These are phyloP conservation scores for Sporobolomyces phaffii DNA, from an alignment of 768 basidiomycete genomes.

Conservation along the genomic window DNA sequence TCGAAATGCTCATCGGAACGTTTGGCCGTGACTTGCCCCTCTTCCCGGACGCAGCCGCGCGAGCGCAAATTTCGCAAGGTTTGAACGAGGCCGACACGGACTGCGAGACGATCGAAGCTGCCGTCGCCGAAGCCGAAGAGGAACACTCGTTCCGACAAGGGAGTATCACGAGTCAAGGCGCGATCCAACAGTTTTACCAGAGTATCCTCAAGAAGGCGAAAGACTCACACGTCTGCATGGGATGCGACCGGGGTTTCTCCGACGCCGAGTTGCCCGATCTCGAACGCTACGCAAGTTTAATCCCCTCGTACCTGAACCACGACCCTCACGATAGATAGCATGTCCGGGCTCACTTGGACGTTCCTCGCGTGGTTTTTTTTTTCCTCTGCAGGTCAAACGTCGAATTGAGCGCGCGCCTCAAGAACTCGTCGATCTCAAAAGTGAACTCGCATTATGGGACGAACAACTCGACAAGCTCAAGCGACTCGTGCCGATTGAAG, in stretches of 20 bases:
- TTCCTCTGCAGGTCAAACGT: conserved; percentile 52
- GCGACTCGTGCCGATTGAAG: conserved; percentile 57
- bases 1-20: too few species aligned
- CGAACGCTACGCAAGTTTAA: conserved; percentile 62
- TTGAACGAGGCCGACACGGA: conserved; percentile 40
- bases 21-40: too few species aligned
- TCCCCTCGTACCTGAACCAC: too few species aligned
- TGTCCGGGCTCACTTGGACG: too few species aligned
- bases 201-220: conserved; percentile 59
- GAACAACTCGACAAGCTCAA: conserved; percentile 57
- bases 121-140: conserved; percentile 43
- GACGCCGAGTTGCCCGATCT: conserved; percentile 57
- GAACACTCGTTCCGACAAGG: conserved; percentile 38
- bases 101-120: conserved; percentile 43
- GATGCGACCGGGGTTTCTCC: conserved; percentile 66
- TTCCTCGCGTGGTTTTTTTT: too few species aligned
- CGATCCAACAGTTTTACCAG: conserved; percentile 46
- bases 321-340: too few species aligned
- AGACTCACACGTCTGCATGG: conserved; percentile 63
- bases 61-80: conserved; percentile 49
- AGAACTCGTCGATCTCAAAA: conserved; percentile 48
- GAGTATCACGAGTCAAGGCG: conserved; percentile 36
- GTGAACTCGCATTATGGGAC: conserved; percentile 60
- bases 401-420: conserved; percentile 58
- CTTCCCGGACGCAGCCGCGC: conserved; percentile 29